phyloP scores from a whole-genome alignment of 352 stramenopile genomes.

The Pseudoperonospora humuli region DNA sequence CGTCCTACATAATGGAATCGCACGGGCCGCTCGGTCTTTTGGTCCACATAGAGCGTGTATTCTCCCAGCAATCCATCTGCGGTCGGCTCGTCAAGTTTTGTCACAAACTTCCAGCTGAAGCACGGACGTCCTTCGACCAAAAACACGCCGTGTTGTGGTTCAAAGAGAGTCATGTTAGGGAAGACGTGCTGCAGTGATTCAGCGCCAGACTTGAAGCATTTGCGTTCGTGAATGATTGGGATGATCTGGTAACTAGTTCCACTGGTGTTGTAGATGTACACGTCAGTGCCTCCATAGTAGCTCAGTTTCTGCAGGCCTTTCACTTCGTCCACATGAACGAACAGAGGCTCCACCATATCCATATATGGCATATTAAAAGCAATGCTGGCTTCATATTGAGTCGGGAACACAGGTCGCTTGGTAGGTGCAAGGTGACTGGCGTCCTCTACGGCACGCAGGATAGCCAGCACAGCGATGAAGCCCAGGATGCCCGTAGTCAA shows the following conservation, averaged over 20 bases:
- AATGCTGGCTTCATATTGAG: conserved; percentile 82
- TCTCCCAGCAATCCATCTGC: conserved; percentile 63
- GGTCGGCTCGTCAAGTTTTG: conserved; percentile 41
- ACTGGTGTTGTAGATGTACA: conserved; percentile 82
- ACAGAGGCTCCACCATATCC: conserved; percentile 80
- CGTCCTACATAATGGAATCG: conserved; percentile 83
- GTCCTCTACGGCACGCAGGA: conserved; percentile 75
- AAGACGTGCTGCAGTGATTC: conserved; percentile 77
- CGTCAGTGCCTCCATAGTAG: conserved; percentile 84
- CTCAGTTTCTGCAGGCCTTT: conserved; percentile 78
- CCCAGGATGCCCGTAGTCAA: conserved; percentile 68
- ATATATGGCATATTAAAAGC: conserved; percentile 88
- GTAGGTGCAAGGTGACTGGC: conserved; percentile 64
- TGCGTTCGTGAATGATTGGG: conserved; percentile 63
- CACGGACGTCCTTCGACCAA: conserved; percentile 65
- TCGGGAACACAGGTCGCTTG: conserved; percentile 61
- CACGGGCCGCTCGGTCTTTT: conserved; percentile 62
- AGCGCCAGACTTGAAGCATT: conserved; percentile 56
- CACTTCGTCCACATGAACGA: conserved; percentile 70
- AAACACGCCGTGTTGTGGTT: conserved; percentile 75
- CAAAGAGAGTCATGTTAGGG: conserved; percentile 76
- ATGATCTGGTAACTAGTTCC: conserved; percentile 79
- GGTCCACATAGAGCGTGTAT: conserved; percentile 85
- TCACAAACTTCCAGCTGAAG: conserved; percentile 78
- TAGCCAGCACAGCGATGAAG: conserved; percentile 76